Evolutionary conservation across 306 rosid species (phyloP).

Genomic region (Pterocarpus macrocarpus): DNA sequence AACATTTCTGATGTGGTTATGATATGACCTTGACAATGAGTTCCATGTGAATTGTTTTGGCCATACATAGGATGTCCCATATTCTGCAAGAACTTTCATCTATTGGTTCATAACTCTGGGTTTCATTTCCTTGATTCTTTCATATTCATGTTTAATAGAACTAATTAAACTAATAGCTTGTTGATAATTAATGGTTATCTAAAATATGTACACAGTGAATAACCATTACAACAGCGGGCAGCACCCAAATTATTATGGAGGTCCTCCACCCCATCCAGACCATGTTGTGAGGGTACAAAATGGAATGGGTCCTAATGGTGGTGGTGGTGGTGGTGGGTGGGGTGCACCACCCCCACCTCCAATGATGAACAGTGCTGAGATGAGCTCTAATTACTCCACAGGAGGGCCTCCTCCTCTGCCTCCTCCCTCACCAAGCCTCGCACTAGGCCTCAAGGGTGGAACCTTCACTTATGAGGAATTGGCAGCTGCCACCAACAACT

Average conservation of each 20-base stretch:
- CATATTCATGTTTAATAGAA: neutral
- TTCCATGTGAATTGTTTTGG: too few species aligned
- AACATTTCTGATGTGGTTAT: too few species aligned
- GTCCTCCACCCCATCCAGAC: constrained; percentile 47
- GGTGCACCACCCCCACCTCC: constrained; percentile 54
- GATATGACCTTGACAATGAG: neutral
- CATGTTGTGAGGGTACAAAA: constrained; percentile 67
- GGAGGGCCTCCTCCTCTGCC: constrained; percentile 69
- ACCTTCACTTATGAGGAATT: constrained; percentile 85
- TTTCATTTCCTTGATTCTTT: neutral
- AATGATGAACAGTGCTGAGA: constrained; percentile 57
- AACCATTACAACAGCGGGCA: constrained; percentile 56
- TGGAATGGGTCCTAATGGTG: constrained; percentile 44
- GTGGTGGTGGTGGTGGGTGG: constrained; percentile 56
- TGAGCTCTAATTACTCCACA: constrained; percentile 54
- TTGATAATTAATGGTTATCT: neutral
- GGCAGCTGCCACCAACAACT: constrained; percentile 73
- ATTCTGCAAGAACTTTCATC: too few species aligned
- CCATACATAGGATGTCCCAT: too few species aligned
- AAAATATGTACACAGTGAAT: constrained; percentile 38
- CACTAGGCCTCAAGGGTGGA: constrained; percentile 72
- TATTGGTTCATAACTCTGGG: neutral
- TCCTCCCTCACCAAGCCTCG: constrained; percentile 75
- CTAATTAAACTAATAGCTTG: neutral
- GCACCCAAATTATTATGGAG: constrained; percentile 54